Evolutionary conservation across 2,329 filamentous ascomycete species (phyloP), one percentile per base, ranked within the genome.

Genomic region (Hypoxylon sp.): DNA sequence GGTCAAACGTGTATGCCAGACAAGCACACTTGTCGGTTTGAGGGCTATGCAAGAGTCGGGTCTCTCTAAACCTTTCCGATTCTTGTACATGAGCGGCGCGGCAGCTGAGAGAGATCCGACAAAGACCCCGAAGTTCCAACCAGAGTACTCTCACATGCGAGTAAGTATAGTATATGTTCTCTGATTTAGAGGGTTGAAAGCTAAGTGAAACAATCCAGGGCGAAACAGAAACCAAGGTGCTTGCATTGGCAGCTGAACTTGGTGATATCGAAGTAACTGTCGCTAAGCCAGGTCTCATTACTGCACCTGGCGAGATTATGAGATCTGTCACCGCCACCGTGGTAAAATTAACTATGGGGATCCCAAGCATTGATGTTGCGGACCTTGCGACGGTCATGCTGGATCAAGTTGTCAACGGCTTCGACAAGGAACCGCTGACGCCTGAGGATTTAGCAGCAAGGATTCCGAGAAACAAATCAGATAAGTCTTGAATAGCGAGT

Each of bases 131-230:
- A 72, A 67, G 65, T 70, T 80, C 6, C 70, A 81, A 29, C 72
- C 73, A 0, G 76, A 85, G 44, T 87, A 87, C 62, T 68, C 55
- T 6, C 61, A 83, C 9, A 80, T 87, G 80, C 74, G 86, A n/a
- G 86, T 86, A 76, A 69, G 80, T 73, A 48, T 22, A 33, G 5
- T 6, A 55, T 31, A 24, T 9, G 14, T 19, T 3, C 8, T 29
- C 13, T 24, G 2, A 10, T 2, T 17, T 24, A 17, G 4, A 22
- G 6, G 1, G 24, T 37, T 5, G 14, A 11, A 42, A 54, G 37
- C 51, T 65, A 26, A 65, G 11, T 13, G 1, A 37, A 11, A 3
- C 19, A n/a, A 17, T 44, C 5, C 37, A 87, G 85, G 85, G 85
- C 5, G 80, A 84, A 46, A 80, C 81, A 0, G 86, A 87, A 68